Percentiles rank a stretch among this genome's conserved stretches.
phyloP scores from a whole-genome alignment of 495 filamentous ascomycete genomes.

The Clavariopsis aquatica region DNA sequence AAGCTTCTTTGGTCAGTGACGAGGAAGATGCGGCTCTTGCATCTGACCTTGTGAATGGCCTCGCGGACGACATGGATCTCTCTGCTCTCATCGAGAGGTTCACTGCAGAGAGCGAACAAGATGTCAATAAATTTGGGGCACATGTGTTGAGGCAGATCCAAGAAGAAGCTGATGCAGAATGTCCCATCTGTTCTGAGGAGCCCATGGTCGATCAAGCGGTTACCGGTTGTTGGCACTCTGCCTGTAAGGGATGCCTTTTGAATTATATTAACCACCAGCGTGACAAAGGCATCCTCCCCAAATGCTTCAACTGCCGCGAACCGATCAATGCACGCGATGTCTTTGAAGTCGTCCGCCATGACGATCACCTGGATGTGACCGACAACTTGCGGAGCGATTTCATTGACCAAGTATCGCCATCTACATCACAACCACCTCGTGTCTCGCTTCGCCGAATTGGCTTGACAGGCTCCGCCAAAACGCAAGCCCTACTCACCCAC shows the following conservation, averaged over 20 bases:
- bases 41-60: constrained; percentile 74
- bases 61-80: constrained; percentile 96
- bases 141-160: constrained; percentile 89
- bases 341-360: constrained; percentile 79
- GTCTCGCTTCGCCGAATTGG: constrained; percentile 82
- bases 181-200: constrained; percentile 91
- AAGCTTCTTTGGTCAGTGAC: constrained; percentile 79
- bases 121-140: constrained; percentile 71
- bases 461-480: constrained; percentile 81
- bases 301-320: constrained; percentile 87
- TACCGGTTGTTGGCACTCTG: constrained; percentile 94
- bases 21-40: constrained; percentile 81
- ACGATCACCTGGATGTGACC: constrained; percentile 37
- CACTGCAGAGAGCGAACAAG: constrained; percentile 63
- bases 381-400: constrained; percentile 40
- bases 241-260: constrained; percentile 86
- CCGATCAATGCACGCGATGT: constrained; percentile 79
- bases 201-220: constrained; percentile 92
- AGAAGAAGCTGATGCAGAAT: constrained; percentile 83
- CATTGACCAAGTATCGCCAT: constrained; percentile 36
- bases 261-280: constrained; percentile 86
- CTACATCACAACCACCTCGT: constrained; percentile 51
- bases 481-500: constrained; percentile 72
- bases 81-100: constrained; percentile 82
- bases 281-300: constrained; percentile 69